Base-by-base conservation (phyloP, 202 grass and related monocot genomes). In the Zizania palustris region DNA sequence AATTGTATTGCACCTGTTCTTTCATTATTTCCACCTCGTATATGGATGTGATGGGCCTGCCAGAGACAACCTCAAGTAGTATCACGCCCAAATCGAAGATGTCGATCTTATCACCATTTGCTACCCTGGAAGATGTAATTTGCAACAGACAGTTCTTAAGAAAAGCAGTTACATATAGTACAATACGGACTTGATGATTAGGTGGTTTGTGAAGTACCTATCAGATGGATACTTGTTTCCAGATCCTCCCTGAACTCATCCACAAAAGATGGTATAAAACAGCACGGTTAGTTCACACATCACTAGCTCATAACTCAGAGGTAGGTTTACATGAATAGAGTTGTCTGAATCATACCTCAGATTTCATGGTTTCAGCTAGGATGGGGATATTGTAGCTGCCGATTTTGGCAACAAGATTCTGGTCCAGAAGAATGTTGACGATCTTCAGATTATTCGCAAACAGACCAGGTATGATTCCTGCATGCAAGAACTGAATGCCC, bases 381-480 rank as follows among this genome's bases (percentile, higher is more conserved):
- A 99, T 80, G 36, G 96, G 91, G 72, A 99, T 90, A 75, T 92
- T 99, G 72, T 95, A 95, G 78, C 91, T 88, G 78, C 87, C 84
- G 68, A 99, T 99, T 79, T 99, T 99, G 51, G 91, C 85, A 77
- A 93, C 89, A 42, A 90, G 83, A n/a, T 95, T 99, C 67, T 95
- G 91, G 71, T 99, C 96, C 57, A 99, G 36, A 53, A 90, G 85
- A 71, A 99, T 65, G 74, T 90, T 90, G 57, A 83, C 95, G 83
- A 99, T 95, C 83, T 95, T 99, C 71, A 99, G 55, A 80, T 95
- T 89, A 75, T 99, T 99, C 8, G 83, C 85, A 82, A 95, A 95
- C 5, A 99, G 85, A 0, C 96, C 96, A 41, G 96, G 96, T 63
- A 99, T 99, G 71, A 99, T 99, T n/a, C 91, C 96, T 65, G 78